These are phyloP conservation scores for Boletellus ananas DNA, from an alignment of 768 basidiomycete species.

Conservation along the genomic window DNA sequence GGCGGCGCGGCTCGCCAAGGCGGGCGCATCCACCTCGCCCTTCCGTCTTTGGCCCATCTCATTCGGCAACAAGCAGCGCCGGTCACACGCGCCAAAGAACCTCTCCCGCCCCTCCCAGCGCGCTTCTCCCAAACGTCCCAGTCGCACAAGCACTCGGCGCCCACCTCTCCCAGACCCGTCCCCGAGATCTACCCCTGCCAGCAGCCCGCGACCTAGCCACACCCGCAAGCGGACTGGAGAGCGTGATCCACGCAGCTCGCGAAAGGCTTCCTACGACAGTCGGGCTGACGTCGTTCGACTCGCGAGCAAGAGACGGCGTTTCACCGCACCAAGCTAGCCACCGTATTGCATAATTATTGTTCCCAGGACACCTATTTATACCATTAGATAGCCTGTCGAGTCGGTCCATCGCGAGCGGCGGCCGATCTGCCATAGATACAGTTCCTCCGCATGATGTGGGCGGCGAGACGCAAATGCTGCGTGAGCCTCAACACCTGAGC, in stretches of 20 bases:
- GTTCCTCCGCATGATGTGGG: neutral
- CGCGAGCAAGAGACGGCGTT: constrained; percentile 6
- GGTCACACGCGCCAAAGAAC: constrained; percentile 8
- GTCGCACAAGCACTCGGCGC: constrained; percentile 8
- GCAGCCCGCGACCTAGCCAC: constrained; percentile 19
- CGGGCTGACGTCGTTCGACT: constrained; percentile 6
- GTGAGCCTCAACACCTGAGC: neutral
- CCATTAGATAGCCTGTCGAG: constrained; percentile 7
- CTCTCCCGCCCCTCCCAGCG: constrained; percentile 5
- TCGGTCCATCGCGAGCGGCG: neutral
- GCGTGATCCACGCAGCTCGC: constrained; percentile 13
- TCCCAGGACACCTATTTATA: constrained; percentile 19
- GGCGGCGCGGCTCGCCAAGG: constrained; percentile 17
- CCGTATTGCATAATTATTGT: constrained; percentile 16
- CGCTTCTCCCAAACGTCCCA: constrained; percentile 10
- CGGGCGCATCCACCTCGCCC: constrained; percentile 8
- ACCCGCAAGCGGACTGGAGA: constrained; percentile 6
- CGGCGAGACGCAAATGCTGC: neutral
- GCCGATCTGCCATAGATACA: neutral
- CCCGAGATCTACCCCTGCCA: constrained; percentile 11
- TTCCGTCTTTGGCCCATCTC: constrained; percentile 30
- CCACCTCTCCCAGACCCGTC: constrained; percentile 14
- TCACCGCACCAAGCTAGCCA: neutral
- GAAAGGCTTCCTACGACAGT: constrained; percentile 16
- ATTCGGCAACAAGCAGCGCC: constrained; percentile 12